Base-by-base conservation (phyloP, 495 filamentous ascomycete genomes). In the Hypoxylon lienhwacheense region DNA sequence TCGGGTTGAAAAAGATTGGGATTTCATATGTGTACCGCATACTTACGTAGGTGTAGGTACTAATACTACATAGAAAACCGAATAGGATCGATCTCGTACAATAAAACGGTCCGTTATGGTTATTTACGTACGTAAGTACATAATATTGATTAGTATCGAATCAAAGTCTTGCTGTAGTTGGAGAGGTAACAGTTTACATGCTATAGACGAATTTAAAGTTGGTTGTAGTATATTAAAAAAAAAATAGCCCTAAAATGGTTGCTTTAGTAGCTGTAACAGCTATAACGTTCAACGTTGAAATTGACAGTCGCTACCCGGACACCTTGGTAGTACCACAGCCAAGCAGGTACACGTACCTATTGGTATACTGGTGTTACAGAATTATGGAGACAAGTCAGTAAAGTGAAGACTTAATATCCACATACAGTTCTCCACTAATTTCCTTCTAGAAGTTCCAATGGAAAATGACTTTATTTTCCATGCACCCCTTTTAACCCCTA, bases 381-480 rank as follows among this genome's bases (percentile, higher is more conserved):
- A 33, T 31, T 54, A 50, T 60, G 49, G 56, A 37, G 47, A 47
- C 24, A 17, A 10, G 14, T 33, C 10, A 39, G 40, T 40, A 5
- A 4, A 14, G 19, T 11, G 19, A 3, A 15, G 12, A 3, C 22
- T 11, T 15, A 24, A 41, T 21, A 6, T 26, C 55, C 55, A 48
- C 22, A 44, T 7, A 31, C 4, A 22, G 14, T 25, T 57, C 36
- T 48, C 51, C 58, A 59, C 51, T 25, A 24, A 35, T 36, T 44
- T 47, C 7, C 50, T 63, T 59, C 53, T 63, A 63, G 59, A 63
- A 62, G 53, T 42, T 32, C 53, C 28, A 29, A 56, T 61, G 31
- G 58, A 62, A 57, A 44, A 37, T 16, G 28, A 46, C 47, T 39
- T 34, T 46, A 20, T 47, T 35, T 26, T 54, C 49, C 45, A 63